phyloP scores from a whole-genome alignment of 2,329 filamentous ascomycete species.

The Cordyceps cicadae region DNA sequence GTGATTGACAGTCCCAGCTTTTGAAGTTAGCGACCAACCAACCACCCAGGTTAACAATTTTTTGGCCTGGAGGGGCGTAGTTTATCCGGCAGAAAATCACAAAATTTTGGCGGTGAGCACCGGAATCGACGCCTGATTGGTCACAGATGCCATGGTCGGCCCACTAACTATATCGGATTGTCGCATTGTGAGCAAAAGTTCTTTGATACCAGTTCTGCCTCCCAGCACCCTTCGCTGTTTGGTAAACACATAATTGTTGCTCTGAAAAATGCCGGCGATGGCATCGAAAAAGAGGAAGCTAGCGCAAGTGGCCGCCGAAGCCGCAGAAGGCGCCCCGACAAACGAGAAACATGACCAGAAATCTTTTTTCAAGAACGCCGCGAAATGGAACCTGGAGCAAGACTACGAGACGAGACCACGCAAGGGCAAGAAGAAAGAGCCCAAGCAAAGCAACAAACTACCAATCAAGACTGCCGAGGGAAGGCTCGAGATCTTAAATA shows the following conservation, averaged over 20 bases:
- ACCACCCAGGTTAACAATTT: conserved; percentile 6
- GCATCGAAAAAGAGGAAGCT: conserved; percentile 51
- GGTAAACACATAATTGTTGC: background rate
- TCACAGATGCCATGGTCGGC: conserved; percentile 3
- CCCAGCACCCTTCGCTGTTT: background rate
- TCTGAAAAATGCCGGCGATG: conserved; percentile 35
- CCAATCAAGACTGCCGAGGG: conserved; percentile 85
- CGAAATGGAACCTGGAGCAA: conserved; percentile 85
- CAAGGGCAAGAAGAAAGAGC: conserved; percentile 63
- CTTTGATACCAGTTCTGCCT: background rate
- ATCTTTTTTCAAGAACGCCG: conserved; percentile 64
- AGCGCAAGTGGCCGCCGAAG: conserved; percentile 42
- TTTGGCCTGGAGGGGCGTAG: conserved; percentile 14
- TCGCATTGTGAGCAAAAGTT: conserved; percentile 10
- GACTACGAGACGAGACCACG: conserved; percentile 76
- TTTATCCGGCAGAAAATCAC: conserved; percentile 24
- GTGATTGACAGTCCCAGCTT: background rate
- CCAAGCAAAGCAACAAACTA: conserved; percentile 63
- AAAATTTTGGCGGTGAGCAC: conserved; percentile 32
- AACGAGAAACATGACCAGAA: conserved; percentile 40
- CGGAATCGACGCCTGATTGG: conserved; percentile 17
- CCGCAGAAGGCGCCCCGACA: conserved; percentile 28
- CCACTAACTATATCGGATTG: conserved; percentile 6
- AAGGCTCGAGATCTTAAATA: conserved; percentile 51
- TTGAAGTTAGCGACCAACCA: conserved; percentile 6